Percentiles rank a stretch among this genome's conserved stretches.
phyloP scores from a whole-genome alignment of 2,329 filamentous ascomycete species.

The Neobulgaria alba region DNA sequence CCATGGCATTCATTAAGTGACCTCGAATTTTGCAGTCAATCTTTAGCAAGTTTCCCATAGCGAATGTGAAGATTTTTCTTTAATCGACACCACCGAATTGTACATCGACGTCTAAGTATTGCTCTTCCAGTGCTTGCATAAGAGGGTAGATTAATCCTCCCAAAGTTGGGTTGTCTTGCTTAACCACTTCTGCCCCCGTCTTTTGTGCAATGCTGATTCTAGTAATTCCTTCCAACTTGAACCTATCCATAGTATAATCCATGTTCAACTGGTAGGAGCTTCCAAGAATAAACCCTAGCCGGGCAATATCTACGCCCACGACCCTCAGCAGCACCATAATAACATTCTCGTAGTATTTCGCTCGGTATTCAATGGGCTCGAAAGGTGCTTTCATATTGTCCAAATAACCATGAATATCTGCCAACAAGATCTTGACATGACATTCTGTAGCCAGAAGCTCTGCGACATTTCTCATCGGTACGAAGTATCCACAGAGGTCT shows the following conservation, averaged over 20 bases:
- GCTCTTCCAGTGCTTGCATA: slow-evolving; percentile 83
- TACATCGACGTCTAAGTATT: slow-evolving; percentile 72
- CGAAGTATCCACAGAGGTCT: slow-evolving; percentile 76
- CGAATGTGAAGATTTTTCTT: slow-evolving; percentile 79
- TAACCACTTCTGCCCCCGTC: slow-evolving; percentile 88
- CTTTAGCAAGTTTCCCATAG: slow-evolving; percentile 76
- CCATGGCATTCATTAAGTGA: slow-evolving; percentile 79
- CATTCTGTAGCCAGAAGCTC: slow-evolving; percentile 80
- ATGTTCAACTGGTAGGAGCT: slow-evolving; percentile 68
- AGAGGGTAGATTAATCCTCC: slow-evolving; percentile 74
- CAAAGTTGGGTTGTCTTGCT: slow-evolving; percentile 73
- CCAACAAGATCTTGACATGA: slow-evolving; percentile 64
- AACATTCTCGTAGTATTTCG: slow-evolving; percentile 71
- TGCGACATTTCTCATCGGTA: slow-evolving; percentile 76
- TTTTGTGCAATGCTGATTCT: slow-evolving; percentile 55
- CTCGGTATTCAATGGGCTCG: slow-evolving; percentile 75
- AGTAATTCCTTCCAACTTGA: slow-evolving; percentile 49
- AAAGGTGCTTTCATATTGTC: slow-evolving; percentile 81
- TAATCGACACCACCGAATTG: slow-evolving; percentile 87
- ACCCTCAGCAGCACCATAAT: slow-evolving; percentile 72
- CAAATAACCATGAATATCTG: slow-evolving; percentile 73
- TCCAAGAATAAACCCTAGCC: slow-evolving; percentile 76
- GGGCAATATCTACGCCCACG: slow-evolving; percentile 58
- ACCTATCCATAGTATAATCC: slow-evolving; percentile 83
- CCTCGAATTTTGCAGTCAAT: slow-evolving; percentile 69